Conservation (phyloP, 495 filamentous ascomycete genomes). For the Amphirosellinia nigrospora region DNA sequence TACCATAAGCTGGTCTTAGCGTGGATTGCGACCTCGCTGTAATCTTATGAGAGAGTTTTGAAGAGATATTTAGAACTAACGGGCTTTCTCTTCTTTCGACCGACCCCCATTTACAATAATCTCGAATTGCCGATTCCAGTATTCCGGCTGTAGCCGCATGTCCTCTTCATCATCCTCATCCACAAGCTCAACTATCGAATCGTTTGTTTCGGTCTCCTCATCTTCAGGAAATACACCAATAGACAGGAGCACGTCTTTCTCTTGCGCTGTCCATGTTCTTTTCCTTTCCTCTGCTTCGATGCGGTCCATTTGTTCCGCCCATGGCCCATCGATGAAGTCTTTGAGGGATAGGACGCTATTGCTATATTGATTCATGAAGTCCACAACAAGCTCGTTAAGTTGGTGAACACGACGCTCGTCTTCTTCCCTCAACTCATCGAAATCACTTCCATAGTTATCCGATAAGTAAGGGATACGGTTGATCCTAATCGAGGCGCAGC, state of each 20-base stretch:
- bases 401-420: not conserved
- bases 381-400: not conserved
- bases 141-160: not conserved
- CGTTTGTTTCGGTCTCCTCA: not conserved
- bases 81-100: not conserved
- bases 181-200: not conserved
- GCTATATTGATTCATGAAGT: not conserved
- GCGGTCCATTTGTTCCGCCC: not conserved
- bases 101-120: conserved; percentile 1
- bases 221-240: not conserved
- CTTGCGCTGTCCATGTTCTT: not conserved
- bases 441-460: conserved; percentile 5
- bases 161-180: not conserved
- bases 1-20: not conserved
- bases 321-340: not conserved
- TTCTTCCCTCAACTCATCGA: conserved; percentile 11
- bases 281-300: not conserved
- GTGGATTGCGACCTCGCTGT: not conserved
- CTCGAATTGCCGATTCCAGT: conserved; percentile 2
- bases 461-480: not conserved
- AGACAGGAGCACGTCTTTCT: not conserved
- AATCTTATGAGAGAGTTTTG: not conserved
- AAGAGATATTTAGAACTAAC: too few species aligned
- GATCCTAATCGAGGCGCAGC: not conserved
- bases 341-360: not conserved